Evolutionary conservation across 75 land plant genomes (phyloP), one percentile per base, ranked within the genome.

Genomic region (Picea sitchensis): DNA sequence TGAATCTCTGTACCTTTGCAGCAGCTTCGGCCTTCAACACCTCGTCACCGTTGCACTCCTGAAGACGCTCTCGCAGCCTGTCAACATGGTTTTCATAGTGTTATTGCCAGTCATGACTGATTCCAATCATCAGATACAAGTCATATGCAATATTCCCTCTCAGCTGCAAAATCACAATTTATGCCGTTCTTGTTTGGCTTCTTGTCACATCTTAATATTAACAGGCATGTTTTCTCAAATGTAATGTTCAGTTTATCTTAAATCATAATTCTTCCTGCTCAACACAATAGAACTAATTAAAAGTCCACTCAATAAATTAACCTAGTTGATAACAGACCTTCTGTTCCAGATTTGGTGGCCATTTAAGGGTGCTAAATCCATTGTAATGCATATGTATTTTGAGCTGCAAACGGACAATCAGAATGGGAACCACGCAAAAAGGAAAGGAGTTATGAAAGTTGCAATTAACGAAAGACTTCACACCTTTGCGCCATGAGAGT

Each of bases 401-500:
- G 71, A 34, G 71, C 41, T 34, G 41, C 71, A 34, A 67, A 67
- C 6, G 7, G 20, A 36, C 14, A 14, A 67, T 67, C 71, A 12
- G 14, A 20, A 67, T 67, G 36, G 36, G 18, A 36, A 15, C 41
- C 69, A 32, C 12, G 44, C 7, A 67, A 67, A 15, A 67, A 67
- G 8, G 13, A 34, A 34, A 15, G 20, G 36, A 67, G 15, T 67
- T 67, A 15, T 34, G 18, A 17, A 17, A 34, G 71, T 38, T 67
- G n/a, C 36, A 34, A 67, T 13, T 17, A 17, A 38, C n/a, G 26
- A 81, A 44, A 14, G 60, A 3, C n/a, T 77, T 9, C 34, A 26
- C 80, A 94, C 99, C 99, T 94, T 73, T 94, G 97, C 6, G 99
- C 99, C 96, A 96, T 92, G 11, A 96, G 89, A 65, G 87, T 89